Conservation (phyloP, 495 filamentous ascomycete genomes). For the Durotheca rogersii region DNA sequence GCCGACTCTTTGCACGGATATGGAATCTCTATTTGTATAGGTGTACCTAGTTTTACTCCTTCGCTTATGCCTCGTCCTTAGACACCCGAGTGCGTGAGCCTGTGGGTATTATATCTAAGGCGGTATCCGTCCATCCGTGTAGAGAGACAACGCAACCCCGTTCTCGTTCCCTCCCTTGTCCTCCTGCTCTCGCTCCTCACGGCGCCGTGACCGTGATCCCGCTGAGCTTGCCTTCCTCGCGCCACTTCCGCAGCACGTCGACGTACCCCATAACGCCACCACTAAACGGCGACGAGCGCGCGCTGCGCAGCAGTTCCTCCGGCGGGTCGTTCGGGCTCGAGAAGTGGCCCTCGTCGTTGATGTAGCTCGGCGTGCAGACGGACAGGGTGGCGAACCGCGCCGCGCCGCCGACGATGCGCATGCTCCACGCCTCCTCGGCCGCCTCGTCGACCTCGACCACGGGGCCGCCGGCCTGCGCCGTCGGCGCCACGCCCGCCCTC, state of each 20-base stretch:
- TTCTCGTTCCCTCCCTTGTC: slow-evolving; percentile 9
- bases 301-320: slow-evolving; percentile 37
- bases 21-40: too few species aligned
- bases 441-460: slow-evolving; percentile 45
- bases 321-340: slow-evolving; percentile 17
- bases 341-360: slow-evolving; percentile 49
- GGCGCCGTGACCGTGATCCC: slow-evolving; percentile 18
- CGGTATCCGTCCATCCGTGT: too few species aligned
- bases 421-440: slow-evolving; percentile 51
- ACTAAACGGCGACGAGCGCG: slow-evolving; percentile 21
- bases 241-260: slow-evolving; percentile 42
- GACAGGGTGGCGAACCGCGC: slow-evolving; percentile 39
- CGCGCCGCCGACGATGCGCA: slow-evolving; percentile 43
- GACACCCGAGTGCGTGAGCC: too few species aligned
- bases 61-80: too few species aligned
- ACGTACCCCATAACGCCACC: slow-evolving; percentile 40
- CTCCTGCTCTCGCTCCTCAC: background rate
- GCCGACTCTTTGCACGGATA: too few species aligned
- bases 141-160: too few species aligned
- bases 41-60: too few species aligned
- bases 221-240: slow-evolving; percentile 33
- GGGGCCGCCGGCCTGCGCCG: slow-evolving; percentile 14
- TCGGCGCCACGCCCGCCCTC: slow-evolving; percentile 25
- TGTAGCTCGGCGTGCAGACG: slow-evolving; percentile 60
- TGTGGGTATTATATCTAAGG: too few species aligned